These are phyloP conservation scores for Ceriops tagal DNA, from an alignment of 345 rosid species.

Conservation along the genomic window DNA sequence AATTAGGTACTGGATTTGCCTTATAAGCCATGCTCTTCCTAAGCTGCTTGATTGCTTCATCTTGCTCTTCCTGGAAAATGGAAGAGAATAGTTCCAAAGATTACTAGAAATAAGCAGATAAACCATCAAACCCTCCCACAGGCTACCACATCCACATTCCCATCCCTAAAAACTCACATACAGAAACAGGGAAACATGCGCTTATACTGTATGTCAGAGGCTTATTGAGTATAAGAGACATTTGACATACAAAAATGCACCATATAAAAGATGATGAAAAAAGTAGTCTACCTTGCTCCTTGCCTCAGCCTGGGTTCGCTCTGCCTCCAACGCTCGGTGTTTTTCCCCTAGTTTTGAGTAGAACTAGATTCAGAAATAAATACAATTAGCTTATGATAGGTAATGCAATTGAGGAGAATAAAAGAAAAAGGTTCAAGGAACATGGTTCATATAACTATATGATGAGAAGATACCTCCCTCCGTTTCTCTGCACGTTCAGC, in stretches of 20 bases:
- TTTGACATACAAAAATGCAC: background rate
- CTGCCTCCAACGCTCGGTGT: constrained; percentile 74
- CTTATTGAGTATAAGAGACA: background rate
- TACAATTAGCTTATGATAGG: constrained; percentile 19
- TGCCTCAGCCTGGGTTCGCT: constrained; percentile 68
- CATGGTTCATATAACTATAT: constrained; percentile 3
- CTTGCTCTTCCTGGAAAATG: constrained; percentile 83
- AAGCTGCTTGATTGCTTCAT: constrained; percentile 84
- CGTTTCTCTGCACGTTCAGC: constrained; percentile 84
- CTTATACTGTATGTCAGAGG: background rate
- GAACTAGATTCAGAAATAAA: constrained; percentile 41
- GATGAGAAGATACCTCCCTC: constrained; percentile 54
- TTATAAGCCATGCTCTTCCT: constrained; percentile 71
- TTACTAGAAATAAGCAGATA: background rate
- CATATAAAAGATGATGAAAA: background rate
- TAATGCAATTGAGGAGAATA: constrained; percentile 5
- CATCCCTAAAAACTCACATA: background rate
- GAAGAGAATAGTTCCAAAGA: background rate
- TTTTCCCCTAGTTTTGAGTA: constrained; percentile 80
- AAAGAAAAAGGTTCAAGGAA: constrained; percentile 9
- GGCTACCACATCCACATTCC: background rate
- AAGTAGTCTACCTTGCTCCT: constrained; percentile 58
- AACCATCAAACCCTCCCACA: background rate
- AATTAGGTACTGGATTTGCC: constrained; percentile 93
- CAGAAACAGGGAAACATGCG: background rate